Base-by-base conservation (phyloP, 768 basidiomycete species). In the Tylopilus rubrobrunneus region DNA sequence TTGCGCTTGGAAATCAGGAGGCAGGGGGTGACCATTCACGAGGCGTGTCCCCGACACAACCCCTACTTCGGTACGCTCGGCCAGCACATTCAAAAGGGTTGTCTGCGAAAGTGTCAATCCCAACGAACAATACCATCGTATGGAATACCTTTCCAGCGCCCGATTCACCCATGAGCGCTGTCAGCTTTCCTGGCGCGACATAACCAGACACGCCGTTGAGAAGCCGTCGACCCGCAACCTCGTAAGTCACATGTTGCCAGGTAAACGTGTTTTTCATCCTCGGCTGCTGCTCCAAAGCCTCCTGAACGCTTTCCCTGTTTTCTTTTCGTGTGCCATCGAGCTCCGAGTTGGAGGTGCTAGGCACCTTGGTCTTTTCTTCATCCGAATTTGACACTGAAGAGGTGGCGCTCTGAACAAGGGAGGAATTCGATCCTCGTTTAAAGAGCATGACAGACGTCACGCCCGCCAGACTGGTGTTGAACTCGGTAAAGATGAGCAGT, bases 231-330 rank as follows among this genome's bases (percentile, higher is more conserved):
- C 84, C 74, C 1, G 78, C 74, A 0, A 93, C 83, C 31, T 77
- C 78, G 65, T 93, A 95, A 52, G 76, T 73, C 45, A 92, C 57
- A 56, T 83, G 73, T 49, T 84, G 77, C 89, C 90, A 97, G 1
- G 92, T 89, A 70, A 97, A 94, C 6, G 85, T 77, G 59, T 86
- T 78, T 19, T 67, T 74, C 76, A 56, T 67, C 53, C 5, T 55
- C 3, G 62, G 55, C 31, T 65, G 56, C 53, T 73, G 75, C 50
- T 67, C 73, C 59, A 74, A 64, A 56, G 71, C 71, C 37, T 72
- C 59, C 27, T 68, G 63, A 1, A 57, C 48, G 6, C 65, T 65
- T 31, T 55, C 62, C 48, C 53, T 61, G 28, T 45, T 56, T n/a
- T 55, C 53, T 42, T 27, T 45, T 2, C 19, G 49, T 2, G 42